phyloP scores from a whole-genome alignment of 2,329 filamentous ascomycete species.

The Exophiala sp. region DNA sequence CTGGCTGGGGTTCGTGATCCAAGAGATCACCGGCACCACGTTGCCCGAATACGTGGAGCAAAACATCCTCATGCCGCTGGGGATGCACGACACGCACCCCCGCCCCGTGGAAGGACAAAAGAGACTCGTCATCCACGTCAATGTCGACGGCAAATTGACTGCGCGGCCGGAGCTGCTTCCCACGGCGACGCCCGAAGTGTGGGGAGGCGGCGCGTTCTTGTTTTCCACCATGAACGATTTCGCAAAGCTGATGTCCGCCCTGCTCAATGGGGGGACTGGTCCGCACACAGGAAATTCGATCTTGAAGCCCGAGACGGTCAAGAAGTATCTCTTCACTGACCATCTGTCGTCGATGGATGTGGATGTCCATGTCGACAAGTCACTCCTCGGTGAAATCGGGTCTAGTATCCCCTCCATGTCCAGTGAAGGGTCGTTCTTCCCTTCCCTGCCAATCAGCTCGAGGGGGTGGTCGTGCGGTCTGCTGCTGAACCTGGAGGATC shows the following conservation, averaged over 20 bases:
- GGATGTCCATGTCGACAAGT: slow-evolving; percentile 14
- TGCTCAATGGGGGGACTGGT: slow-evolving; percentile 23
- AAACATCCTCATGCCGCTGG: slow-evolving; percentile 44
- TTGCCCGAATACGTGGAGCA: slow-evolving; percentile 45
- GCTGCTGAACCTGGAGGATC: slow-evolving; percentile 22
- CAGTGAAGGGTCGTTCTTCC: slow-evolving; percentile 14
- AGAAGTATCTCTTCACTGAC: slow-evolving; percentile 24
- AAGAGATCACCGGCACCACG: slow-evolving; percentile 39
- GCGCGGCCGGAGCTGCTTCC: slow-evolving; percentile 5
- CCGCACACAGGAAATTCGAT: slow-evolving; percentile 17
- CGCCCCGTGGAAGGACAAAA: slow-evolving; percentile 1
- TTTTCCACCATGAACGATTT: slow-evolving; percentile 24
- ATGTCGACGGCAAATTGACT: slow-evolving; percentile 46
- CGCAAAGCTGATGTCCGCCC: slow-evolving; percentile 16
- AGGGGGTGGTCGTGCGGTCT: slow-evolving; percentile 23
- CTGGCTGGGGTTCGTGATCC: slow-evolving; percentile 46
- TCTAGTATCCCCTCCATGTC: slow-evolving; percentile 9
- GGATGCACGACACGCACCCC: slow-evolving; percentile 29
- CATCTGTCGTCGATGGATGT: slow-evolving; percentile 11
- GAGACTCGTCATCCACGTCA: slow-evolving; percentile 92
- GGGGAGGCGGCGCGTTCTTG: slow-evolving; percentile 21
- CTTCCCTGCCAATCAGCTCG: slow-evolving; percentile 4
- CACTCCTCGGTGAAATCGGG: slow-evolving; percentile 11
- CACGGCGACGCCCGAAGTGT: slow-evolving; percentile 2
- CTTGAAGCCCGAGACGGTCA: slow-evolving; percentile 19